A percentile compares a stretch with the other conserved stretches of the same genome.
These are phyloP conservation scores for Lactifluus rugatus DNA, from an alignment of 768 basidiomycete species.

Conservation along the genomic window DNA sequence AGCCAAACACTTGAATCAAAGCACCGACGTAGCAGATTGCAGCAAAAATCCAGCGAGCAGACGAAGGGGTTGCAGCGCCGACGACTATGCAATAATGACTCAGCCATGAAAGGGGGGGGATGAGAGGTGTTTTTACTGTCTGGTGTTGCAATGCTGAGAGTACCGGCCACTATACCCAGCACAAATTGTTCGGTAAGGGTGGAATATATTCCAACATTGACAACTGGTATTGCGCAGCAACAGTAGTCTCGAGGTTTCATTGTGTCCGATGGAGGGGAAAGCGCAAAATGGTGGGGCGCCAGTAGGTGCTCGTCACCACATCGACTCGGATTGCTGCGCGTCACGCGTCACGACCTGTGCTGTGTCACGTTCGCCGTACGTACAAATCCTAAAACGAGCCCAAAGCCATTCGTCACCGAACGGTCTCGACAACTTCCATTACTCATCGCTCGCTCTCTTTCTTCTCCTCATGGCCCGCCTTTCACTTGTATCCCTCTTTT, in stretches of 20 bases:
- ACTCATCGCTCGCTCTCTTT: not conserved
- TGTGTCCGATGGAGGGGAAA: slow-evolving; percentile 8
- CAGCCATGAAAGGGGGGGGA: not conserved
- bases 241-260: slow-evolving; percentile 84
- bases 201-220: slow-evolving; percentile 85
- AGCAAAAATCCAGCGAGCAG: slow-evolving; percentile 65
- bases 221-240: slow-evolving; percentile 84
- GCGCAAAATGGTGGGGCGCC: slow-evolving; percentile 1
- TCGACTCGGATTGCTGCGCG: too few species aligned
- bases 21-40: slow-evolving; percentile 69
- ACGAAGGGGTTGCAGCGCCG: slow-evolving; percentile 73
- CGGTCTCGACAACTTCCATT: too few species aligned
- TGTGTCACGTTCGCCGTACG: not conserved
- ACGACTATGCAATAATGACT: slow-evolving; percentile 46
- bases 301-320: too few species aligned
- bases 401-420: too few species aligned
- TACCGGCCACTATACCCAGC: slow-evolving; percentile 55
- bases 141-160: slow-evolving; percentile 68
- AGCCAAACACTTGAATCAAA: slow-evolving; percentile 70
- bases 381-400: too few species aligned
- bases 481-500: slow-evolving; percentile 25
- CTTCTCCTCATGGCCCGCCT: slow-evolving; percentile 23
- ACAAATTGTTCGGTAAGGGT: slow-evolving; percentile 70
- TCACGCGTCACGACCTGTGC: not conserved
- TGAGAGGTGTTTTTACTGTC: slow-evolving; percentile 43